Base-by-base conservation (phyloP, 2,329 filamentous ascomycete species). In the Microdochium paspali region DNA sequence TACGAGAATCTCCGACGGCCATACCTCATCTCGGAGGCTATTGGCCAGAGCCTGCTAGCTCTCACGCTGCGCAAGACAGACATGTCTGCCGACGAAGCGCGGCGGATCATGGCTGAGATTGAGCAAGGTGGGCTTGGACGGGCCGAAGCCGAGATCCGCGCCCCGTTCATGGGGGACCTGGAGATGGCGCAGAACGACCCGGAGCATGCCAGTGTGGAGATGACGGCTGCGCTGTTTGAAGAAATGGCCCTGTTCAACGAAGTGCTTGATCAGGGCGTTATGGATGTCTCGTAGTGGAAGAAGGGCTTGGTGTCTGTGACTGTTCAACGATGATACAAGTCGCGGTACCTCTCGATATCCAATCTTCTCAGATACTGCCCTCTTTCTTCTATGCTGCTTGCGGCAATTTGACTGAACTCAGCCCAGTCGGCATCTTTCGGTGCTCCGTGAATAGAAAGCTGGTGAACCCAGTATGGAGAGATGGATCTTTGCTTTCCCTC, bases 151-250 rank as follows among this genome's bases (percentile, higher is more conserved):
- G 52, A 56, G 2, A 59, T 68, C 9, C 54, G 62, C 1, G 66
- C 60, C 3, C 62, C 62, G 0, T 65, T 70, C 47, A 65, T 68
- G 62, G 54, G 58, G 3, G 65, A 70, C 46, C 51, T 67, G 44
- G 56, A 62, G 15, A 49, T 67, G n/a, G 64, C 63, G 5, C 51
- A 65, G 48, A 61, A 54, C 9, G 54, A 68, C 20, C 64, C 64
- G 2, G 56, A 57, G 15, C 56, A 56, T 10, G 66, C 65, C 4
- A 61, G 46, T 13, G 61, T 59, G 12, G 65, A 67, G 47, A 62
- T 53, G 6, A 42, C 68, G 20, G 65, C 66, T 1, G 50, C 44
- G 1, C 54, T 56, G 20, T 67, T 69, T 40, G 61, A 63, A 24
- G 59, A 60, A 10, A 55, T 65, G 48, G 59, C 61, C 0, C 43